Evolutionary conservation across 169 alveolate species (phyloP).

Genomic region (Theileria orientalis): DNA sequence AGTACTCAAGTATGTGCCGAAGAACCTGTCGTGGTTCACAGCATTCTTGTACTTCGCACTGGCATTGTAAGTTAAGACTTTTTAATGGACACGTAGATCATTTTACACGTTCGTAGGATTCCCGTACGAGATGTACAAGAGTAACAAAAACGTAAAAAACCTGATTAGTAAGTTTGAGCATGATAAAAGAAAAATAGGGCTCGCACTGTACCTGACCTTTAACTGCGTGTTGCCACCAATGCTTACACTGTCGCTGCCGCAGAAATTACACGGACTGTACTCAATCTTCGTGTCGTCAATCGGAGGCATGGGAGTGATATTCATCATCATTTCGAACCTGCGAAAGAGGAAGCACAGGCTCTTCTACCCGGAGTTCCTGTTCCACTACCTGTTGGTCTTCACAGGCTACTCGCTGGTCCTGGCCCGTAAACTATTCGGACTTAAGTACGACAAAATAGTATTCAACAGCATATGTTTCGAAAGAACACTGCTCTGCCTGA

Average conservation of each 20-base stretch:
- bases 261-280: not conserved
- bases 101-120: slow-evolving; percentile 14
- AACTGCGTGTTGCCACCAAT: slow-evolving; percentile 13
- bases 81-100: not conserved
- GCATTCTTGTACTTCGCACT: slow-evolving; percentile 1
- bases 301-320: slow-evolving; percentile 34
- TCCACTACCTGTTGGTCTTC: slow-evolving; percentile 33
- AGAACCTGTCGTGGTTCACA: not conserved
- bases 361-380: slow-evolving; percentile 28
- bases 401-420: slow-evolving; percentile 18
- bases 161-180: not conserved
- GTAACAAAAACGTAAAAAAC: not conserved
- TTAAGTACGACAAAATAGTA: not conserved
- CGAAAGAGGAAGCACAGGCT: not conserved
- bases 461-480: not conserved
- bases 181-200: not conserved
- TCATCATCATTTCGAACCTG: slow-evolving; percentile 33
- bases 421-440: slow-evolving; percentile 1
- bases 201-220: not conserved
- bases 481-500: not conserved
- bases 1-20: not conserved
- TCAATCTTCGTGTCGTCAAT: slow-evolving; percentile 53
- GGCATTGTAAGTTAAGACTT: not conserved
- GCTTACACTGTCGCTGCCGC: slow-evolving; percentile 21
- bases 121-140: slow-evolving; percentile 12